Evolutionary conservation across 2,329 filamentous ascomycete species (phyloP), one percentile per base, ranked within the genome.

Genomic region (Fusarium buxicola): DNA sequence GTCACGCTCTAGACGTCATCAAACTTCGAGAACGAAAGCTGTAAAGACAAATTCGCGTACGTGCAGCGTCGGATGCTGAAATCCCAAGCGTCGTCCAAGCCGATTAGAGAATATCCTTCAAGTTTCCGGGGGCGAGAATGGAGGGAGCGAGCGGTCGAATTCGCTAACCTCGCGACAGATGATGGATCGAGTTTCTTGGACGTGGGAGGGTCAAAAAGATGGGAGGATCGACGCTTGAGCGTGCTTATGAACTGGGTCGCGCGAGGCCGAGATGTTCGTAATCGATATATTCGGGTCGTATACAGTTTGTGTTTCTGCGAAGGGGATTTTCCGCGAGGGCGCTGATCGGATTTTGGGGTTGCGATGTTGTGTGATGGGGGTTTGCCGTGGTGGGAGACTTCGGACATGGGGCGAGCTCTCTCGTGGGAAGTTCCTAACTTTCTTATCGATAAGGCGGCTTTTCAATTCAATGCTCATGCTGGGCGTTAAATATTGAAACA

Each of bases 391-490:
- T 70, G 57, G 50, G 49, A 60, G 56, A 60, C 60, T 40, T 44
- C 45, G 24, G 31, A 49, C 43, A 60, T 60, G 58, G 58, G 57
- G 43, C 58, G 59, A 59, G 55, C 34, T 59, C 44, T 58, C 51
- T 51, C 55, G 34, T 58, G 40, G 39, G 57, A 58, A 60, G 65
- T 57, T 57, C 48, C 64, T 63, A 66, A 65, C 57, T 68, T 66
- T 50, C 67, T 74, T 74, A 74, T 74, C 72, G 72, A 74, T 74
- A 73, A 72, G 63, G 10, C 43, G 3, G 21, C 6, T 21, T 6
- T 21, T 4, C 21, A 21, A 21, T 21, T 21, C 21, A 21, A 21
- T 21, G 4, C 21, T 21, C 21, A 21, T 21, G 6, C 21, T 21
- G 21, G 21, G 21, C 21, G 4, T 21, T 6, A 21, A 21, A 21